Evolutionary conservation across 352 stramenopile species (phyloP), one percentile per base, ranked within the genome.

Genomic region (Globisporangium uncinulatum): DNA sequence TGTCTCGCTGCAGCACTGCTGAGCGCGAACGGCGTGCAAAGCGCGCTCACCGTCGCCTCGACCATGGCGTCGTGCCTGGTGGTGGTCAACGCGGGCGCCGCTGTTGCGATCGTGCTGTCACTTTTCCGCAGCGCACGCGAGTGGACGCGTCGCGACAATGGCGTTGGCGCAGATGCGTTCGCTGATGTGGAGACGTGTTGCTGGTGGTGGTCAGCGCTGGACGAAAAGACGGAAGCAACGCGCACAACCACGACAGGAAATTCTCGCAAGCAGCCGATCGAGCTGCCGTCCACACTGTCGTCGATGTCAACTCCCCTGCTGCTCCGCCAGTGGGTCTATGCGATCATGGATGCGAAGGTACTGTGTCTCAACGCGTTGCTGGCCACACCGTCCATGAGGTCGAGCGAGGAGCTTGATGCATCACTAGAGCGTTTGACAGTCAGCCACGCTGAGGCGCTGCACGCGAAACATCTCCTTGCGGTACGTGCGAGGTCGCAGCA

Each of bases 1-100:
- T 39, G 34, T 13, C 41, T 10, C 41, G 7, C 41, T 29, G 15
- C 44, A 89, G 80, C 74, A 0, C 49, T 86, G 6, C 45, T 90
- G 24, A 86, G 69, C 45, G 65, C 79, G 17, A 87, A 79, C 60
- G 68, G 67, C 14, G 76, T 87, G 0, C 67, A 70, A 7, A 90
- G 77, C 37, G 77, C 77, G 10, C 66, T 90, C 13, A 90, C 77
- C 7, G 80, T 90, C 0, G 67, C 77, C 19, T 86, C 80, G 5
- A 70, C 74, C 4, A 69, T 87, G 58, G 73, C 65, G 10, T 54
- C 69, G 14, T 79, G 67, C 6, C 43, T 90, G 13, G 61, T 47
- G 2, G 79, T 79, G 39, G 31, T 87, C n/a, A 86, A 90, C 58
- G 34, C 59, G 6, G 57, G 45, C 10, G 70, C 61, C 24, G 24